phyloP scores from a whole-genome alignment of 768 basidiomycete genomes.

The Hydnum rufescens region DNA sequence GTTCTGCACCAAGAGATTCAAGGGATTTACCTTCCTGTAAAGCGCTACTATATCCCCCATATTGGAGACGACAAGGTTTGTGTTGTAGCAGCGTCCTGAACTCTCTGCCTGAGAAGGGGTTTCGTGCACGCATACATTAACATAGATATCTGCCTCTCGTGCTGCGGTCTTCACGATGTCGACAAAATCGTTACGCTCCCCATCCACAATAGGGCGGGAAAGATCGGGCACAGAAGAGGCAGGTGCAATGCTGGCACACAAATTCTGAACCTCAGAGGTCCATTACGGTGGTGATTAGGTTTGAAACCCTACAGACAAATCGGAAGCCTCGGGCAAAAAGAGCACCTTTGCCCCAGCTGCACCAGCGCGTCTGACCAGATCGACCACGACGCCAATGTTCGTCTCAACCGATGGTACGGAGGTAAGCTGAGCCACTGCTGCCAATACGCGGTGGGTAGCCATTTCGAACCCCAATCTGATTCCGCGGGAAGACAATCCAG shows the following conservation, averaged over 20 bases:
- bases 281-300: not conserved
- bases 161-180: constrained; percentile 5
- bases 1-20: not conserved
- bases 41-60: constrained; percentile 1
- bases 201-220: constrained; percentile 2
- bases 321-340: constrained; percentile 11
- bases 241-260: constrained; percentile 8
- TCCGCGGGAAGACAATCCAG: no score
- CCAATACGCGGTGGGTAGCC: not conserved
- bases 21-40: constrained; percentile 6
- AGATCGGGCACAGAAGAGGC: constrained; percentile 5
- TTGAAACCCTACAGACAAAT: constrained; percentile 5
- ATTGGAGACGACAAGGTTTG: constrained; percentile 9
- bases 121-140: constrained; percentile 12
- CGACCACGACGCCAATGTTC: constrained; percentile 4
- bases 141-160: constrained; percentile 5
- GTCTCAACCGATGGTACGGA: constrained; percentile 7
- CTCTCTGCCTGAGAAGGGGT: not conserved
- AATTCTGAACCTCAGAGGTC: not conserved
- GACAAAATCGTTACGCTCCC: constrained; percentile 7
- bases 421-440: constrained; percentile 9
- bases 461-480: no score
- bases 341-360: constrained; percentile 7
- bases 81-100: constrained; percentile 8
- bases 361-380: constrained; percentile 9